Percentiles rank a stretch among this genome's conserved stretches.
These are phyloP conservation scores for Exophiala xenobiotica DNA, from an alignment of 2,329 filamentous ascomycete species.

Conservation along the genomic window DNA sequence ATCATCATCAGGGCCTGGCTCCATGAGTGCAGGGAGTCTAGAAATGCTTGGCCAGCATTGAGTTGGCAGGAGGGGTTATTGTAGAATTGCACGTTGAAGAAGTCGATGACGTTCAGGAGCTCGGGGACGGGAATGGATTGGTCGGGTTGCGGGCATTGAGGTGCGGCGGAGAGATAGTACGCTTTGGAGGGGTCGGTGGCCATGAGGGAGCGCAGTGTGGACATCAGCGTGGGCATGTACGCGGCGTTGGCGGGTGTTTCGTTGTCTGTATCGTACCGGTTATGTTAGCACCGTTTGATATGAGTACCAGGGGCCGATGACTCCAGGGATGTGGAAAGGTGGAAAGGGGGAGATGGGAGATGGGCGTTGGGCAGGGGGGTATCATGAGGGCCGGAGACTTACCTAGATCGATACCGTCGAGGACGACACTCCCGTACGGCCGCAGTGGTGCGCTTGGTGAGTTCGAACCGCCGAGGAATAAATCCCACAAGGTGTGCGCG, in stretches of 20 bases:
- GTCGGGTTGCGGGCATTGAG: slow-evolving; percentile 54
- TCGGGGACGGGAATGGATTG: slow-evolving; percentile 21
- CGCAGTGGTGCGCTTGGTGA: slow-evolving; percentile 39
- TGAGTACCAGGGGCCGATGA: not conserved
- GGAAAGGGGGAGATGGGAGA: slow-evolving; percentile 8
- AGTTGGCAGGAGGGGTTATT: slow-evolving; percentile 28
- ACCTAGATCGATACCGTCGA: slow-evolving; percentile 57
- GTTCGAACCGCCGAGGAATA: slow-evolving; percentile 49
- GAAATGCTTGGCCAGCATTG: slow-evolving; percentile 18
- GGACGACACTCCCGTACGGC: slow-evolving; percentile 46
- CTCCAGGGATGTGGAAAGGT: not conserved
- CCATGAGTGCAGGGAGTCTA: slow-evolving; percentile 21
- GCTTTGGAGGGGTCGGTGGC: slow-evolving; percentile 16
- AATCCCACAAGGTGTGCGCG: slow-evolving; percentile 51
- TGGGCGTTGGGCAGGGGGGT: slow-evolving; percentile 28
- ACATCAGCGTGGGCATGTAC: slow-evolving; percentile 12
- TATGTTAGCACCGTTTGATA: not conserved
- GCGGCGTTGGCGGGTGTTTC: slow-evolving; percentile 14
- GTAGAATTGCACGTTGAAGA: slow-evolving; percentile 30
- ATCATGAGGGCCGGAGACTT: slow-evolving; percentile 19
- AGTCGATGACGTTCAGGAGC: slow-evolving; percentile 19
- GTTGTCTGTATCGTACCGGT: slow-evolving; percentile 16
- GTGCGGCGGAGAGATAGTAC: slow-evolving; percentile 55
- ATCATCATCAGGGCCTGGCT: too few species aligned
- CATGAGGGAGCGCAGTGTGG: slow-evolving; percentile 20